Percentiles rank a stretch among this genome's conserved stretches.
Conservation (phyloP, 345 rosid species). For the Carallia brachiata region DNA sequence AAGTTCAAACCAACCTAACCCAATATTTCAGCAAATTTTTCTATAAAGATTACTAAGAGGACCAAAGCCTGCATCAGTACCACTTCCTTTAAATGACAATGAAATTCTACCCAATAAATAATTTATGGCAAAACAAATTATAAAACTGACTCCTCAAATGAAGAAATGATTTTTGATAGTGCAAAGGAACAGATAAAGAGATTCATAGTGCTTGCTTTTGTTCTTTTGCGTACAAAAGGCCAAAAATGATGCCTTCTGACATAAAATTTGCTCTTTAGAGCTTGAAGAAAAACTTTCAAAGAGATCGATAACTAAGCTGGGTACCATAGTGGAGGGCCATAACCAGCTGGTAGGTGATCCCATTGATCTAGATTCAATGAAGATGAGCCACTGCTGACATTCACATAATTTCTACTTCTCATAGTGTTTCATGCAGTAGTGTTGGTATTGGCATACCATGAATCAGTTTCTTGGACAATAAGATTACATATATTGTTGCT, state of each 20-base stretch:
- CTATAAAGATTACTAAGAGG: slow-evolving; percentile 17
- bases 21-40: slow-evolving; percentile 12
- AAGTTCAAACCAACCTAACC: slow-evolving; percentile 11
- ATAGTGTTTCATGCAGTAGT: slow-evolving; percentile 12
- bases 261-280: background rate
- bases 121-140: slow-evolving; percentile 2
- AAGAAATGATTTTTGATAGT: background rate
- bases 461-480: slow-evolving; percentile 23
- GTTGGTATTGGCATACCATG: slow-evolving; percentile 35
- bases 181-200: slow-evolving; percentile 7
- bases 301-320: background rate
- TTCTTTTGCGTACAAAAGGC: slow-evolving; percentile 14
- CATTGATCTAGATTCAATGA: slow-evolving; percentile 40
- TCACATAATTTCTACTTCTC: background rate
- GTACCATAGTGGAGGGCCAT: slow-evolving; percentile 34
- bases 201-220: background rate
- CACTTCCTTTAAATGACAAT: slow-evolving; percentile 7
- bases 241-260: slow-evolving; percentile 7
- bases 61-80: background rate
- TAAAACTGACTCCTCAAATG: slow-evolving; percentile 1
- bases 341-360: slow-evolving; percentile 29
- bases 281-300: slow-evolving; percentile 2
- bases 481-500: slow-evolving; percentile 15
- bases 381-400: background rate
- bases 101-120: slow-evolving; percentile 7